These are phyloP conservation scores for Tricladium varicosporioides DNA, from an alignment of 2,329 filamentous ascomycete species.

Conservation along the genomic window DNA sequence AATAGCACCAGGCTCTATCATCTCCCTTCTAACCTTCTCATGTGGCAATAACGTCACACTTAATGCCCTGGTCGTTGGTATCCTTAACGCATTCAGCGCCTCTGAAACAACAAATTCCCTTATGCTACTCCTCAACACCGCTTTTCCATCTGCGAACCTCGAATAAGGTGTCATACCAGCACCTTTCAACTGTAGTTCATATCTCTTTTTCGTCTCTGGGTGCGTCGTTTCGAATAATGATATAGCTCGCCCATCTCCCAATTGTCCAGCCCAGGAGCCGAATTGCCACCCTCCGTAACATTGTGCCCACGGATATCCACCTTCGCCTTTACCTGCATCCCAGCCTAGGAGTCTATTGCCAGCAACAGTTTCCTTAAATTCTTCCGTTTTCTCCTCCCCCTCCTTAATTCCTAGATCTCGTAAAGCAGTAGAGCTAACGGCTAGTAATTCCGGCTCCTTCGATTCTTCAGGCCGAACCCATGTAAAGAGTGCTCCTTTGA, in stretches of 20 bases:
- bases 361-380: slow-evolving; percentile 74
- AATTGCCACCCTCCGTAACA: slow-evolving; percentile 86
- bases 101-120: slow-evolving; percentile 93
- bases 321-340: slow-evolving; percentile 61
- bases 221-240: slow-evolving; percentile 90
- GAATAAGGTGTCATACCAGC: slow-evolving; percentile 93
- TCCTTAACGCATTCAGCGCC: slow-evolving; percentile 77
- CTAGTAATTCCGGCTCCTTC: slow-evolving; percentile 74
- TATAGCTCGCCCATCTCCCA: slow-evolving; percentile 92
- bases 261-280: slow-evolving; percentile 91
- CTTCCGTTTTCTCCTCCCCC: slow-evolving; percentile 66
- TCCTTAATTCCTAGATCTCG: slow-evolving; percentile 73
- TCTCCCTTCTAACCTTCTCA: slow-evolving; percentile 72
- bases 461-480: slow-evolving; percentile 81
- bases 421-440: slow-evolving; percentile 75
- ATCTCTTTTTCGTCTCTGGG: slow-evolving; percentile 65
- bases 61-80: slow-evolving; percentile 84
- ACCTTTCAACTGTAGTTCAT: slow-evolving; percentile 92
- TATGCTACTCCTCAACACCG: slow-evolving; percentile 88
- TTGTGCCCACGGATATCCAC: slow-evolving; percentile 95
- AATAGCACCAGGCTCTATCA: slow-evolving; percentile 84
- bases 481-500: slow-evolving; percentile 82
- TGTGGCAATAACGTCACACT: slow-evolving; percentile 76
- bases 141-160: slow-evolving; percentile 93
- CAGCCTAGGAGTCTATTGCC: slow-evolving; percentile 83